Evolutionary conservation across 352 stramenopile species (phyloP), one percentile per base, ranked within the genome.

Genomic region (Globisporangium paroecandrum): DNA sequence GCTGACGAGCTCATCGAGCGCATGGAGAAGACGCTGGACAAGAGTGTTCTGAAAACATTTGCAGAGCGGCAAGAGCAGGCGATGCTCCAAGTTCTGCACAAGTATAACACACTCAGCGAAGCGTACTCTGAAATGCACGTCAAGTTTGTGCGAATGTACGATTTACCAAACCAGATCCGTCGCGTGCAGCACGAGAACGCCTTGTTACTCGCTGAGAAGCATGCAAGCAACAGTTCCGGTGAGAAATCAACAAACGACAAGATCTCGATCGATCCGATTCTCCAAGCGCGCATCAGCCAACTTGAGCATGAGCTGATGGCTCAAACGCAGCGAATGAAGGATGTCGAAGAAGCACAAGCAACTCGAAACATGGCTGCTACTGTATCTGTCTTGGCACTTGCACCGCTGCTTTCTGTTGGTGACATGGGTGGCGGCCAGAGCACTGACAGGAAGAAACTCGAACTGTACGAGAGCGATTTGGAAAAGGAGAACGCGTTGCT

Each of bases 1-100:
- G 85, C 87, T 1, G 80, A 87, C 53, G 78, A 85, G 10, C 78
- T 81, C 60, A 84, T 94, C 7, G 67, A 81, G 54, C 78, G 80
- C 4, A 89, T 89, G 74, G 81, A 92, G 58, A 76, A 72, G 27
- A 78, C 81, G 8, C 64, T 94, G 12, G 74, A 82, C n/a, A 74
- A 81, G 46, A 91, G 87, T 57, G 79, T 92, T 4, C 58, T 81
- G 4, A 82, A 82, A n/a, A 70, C 72, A 1, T 72, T 83, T 54
- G 76, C 76, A 0, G 81, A 89, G n/a, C 70, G 72, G 0, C 76
- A 81, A n/a, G 69, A 87, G 43, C 59, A 47, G 29, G 66, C 71
- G 25, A 60, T 85, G 29, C 20, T 71, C 32, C 62, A 68, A 1
- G 25, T 89, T 3, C 65, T 87, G 32, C 58, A 64, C 27, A 82